Conservation (phyloP, 2,329 filamentous ascomycete genomes). For the Didymella pinodella region DNA sequence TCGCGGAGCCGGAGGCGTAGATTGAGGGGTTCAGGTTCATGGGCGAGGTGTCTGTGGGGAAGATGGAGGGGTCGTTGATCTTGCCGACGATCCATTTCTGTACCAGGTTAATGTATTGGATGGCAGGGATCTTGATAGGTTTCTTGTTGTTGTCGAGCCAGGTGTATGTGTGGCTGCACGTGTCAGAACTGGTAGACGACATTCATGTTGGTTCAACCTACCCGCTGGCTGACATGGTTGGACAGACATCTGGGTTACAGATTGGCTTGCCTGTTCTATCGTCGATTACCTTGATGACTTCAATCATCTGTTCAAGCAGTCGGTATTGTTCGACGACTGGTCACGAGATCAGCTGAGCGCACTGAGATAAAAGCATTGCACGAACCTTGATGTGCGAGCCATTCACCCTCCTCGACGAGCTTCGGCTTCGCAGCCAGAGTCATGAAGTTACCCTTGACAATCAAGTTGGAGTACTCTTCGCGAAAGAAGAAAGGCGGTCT, state of each 20-base stretch:
- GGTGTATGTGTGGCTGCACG: constrained; percentile 80
- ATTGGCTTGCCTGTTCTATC: constrained; percentile 75
- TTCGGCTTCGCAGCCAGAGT: constrained; percentile 91
- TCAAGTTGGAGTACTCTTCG: constrained; percentile 78
- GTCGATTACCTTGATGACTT: constrained; percentile 86
- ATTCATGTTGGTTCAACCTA: constrained; percentile 59
- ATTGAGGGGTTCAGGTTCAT: constrained; percentile 70
- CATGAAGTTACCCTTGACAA: constrained; percentile 98
- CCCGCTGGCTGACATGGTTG: constrained; percentile 93
- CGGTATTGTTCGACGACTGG: constrained; percentile 92
- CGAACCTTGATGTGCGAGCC: constrained; percentile 91
- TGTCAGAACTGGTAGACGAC: constrained; percentile 15
- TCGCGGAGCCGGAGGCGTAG: constrained; percentile 63
- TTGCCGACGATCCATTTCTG: constrained; percentile 98
- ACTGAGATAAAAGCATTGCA: constrained; percentile 7
- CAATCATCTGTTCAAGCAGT: constrained; percentile 86
- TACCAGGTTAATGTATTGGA: constrained; percentile 93
- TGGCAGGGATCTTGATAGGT: constrained; percentile 89
- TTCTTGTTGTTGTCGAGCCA: constrained; percentile 90
- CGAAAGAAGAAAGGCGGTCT: constrained; percentile 79
- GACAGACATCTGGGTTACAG: constrained; percentile 84
- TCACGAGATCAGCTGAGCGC: constrained; percentile 36
- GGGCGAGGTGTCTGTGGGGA: constrained; percentile 82
- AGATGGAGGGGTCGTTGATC: constrained; percentile 87
- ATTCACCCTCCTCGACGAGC: constrained; percentile 92